phyloP scores from a whole-genome alignment of 78 protist genomes.

The Pigoraptor vietnamica region DNA sequence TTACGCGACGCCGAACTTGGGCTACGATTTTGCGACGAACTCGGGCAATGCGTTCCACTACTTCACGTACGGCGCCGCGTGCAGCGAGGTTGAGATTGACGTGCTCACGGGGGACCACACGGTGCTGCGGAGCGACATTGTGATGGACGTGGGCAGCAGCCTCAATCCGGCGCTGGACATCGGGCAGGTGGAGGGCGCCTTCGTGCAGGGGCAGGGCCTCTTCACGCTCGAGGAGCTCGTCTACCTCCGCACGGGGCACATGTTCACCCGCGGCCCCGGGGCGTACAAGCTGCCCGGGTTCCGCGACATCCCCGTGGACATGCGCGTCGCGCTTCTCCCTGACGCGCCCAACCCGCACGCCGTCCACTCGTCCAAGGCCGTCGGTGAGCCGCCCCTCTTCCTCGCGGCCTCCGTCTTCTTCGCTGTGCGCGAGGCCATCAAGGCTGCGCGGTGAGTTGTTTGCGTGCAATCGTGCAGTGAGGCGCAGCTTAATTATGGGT shows the following conservation, averaged over 20 bases:
- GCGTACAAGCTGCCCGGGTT: constrained; percentile 53
- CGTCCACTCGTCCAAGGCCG: constrained; percentile 70
- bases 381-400: constrained; percentile 90
- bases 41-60: background rate
- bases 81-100: constrained; percentile 60
- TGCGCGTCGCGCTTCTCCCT: constrained; percentile 64
- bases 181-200: constrained; percentile 65
- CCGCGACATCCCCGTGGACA: constrained; percentile 65
- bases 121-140: constrained; percentile 26
- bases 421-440: constrained; percentile 63
- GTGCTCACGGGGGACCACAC: constrained; percentile 46
- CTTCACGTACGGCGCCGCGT: constrained; percentile 24
- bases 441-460: constrained; percentile 4
- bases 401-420: constrained; percentile 70
- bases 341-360: constrained; percentile 69
- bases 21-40: constrained; percentile 14
- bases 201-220: constrained; percentile 1
- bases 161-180: constrained; percentile 59
- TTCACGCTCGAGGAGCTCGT: constrained; percentile 48
- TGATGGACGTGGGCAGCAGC: constrained; percentile 41
- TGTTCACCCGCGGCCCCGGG: constrained; percentile 67
- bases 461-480: background rate
- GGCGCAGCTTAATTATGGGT: too few species aligned
- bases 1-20: constrained; percentile 47
- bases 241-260: constrained; percentile 17